Conservation (phyloP, 768 basidiomycete species). For the Cystoderma amianthinum region DNA sequence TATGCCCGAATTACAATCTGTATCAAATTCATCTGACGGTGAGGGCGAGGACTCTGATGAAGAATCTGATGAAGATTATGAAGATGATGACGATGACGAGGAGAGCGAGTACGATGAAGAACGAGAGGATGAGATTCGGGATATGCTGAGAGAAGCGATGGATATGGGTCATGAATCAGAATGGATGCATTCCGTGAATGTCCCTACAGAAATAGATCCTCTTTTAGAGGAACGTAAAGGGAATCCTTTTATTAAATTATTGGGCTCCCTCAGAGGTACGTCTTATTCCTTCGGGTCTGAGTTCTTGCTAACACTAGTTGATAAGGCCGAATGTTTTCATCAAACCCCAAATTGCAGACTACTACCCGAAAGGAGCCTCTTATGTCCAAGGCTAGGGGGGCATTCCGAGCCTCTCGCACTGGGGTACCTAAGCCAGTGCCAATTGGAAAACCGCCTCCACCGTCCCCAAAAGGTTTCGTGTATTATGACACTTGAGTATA, state of each 20-base stretch:
- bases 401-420: slow-evolving; percentile 18
- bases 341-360: slow-evolving; percentile 32
- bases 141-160: slow-evolving; percentile 66
- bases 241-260: slow-evolving; percentile 74
- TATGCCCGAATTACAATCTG: slow-evolving; percentile 63
- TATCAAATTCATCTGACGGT: slow-evolving; percentile 53
- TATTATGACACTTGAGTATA: background rate
- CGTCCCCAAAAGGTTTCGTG: background rate
- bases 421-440: slow-evolving; percentile 19
- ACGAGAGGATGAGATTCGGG: slow-evolving; percentile 59
- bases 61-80: slow-evolving; percentile 29
- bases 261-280: slow-evolving; percentile 69
- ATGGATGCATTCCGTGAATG: slow-evolving; percentile 41
- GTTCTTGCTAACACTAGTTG: slow-evolving; percentile 2
- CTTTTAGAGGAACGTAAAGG: slow-evolving; percentile 49
- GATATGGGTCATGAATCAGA: slow-evolving; percentile 55
- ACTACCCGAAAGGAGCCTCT: slow-evolving; percentile 14
- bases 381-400: slow-evolving; percentile 13
- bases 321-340: slow-evolving; percentile 58
- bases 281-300: background rate
- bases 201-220: slow-evolving; percentile 32
- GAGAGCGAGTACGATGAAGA: slow-evolving; percentile 49
- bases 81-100: slow-evolving; percentile 30
- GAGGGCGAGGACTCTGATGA: slow-evolving; percentile 31
- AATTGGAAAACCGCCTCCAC: background rate